Evolutionary conservation across 2,329 filamentous ascomycete species (phyloP).

Genomic region (Lachnellula arida): DNA sequence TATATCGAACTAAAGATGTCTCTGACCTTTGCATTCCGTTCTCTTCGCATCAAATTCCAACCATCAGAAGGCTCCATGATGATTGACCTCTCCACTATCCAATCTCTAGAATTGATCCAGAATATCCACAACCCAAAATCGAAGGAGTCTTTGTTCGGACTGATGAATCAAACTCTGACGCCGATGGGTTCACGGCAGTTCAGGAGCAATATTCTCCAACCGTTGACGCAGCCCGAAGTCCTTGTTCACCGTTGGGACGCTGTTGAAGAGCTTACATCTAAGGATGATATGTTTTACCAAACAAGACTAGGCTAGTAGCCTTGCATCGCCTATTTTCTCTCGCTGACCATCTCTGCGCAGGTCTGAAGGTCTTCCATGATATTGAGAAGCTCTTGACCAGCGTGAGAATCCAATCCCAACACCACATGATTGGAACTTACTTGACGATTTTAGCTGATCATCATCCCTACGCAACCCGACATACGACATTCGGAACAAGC

Average conservation of each 20-base stretch:
- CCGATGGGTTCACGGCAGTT: slow-evolving; percentile 85
- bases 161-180: slow-evolving; percentile 80
- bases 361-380: slow-evolving; percentile 71
- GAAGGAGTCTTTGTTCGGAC: slow-evolving; percentile 74
- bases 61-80: slow-evolving; percentile 92
- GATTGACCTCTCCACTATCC: slow-evolving; percentile 85
- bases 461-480: slow-evolving; percentile 62
- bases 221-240: slow-evolving; percentile 65
- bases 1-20: slow-evolving; percentile 70
- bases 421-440: neutral
- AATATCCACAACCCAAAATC: slow-evolving; percentile 76
- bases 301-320: slow-evolving; percentile 58
- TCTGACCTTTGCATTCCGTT: slow-evolving; percentile 69
- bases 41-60: slow-evolving; percentile 80
- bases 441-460: slow-evolving; percentile 57
- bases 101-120: slow-evolving; percentile 83
- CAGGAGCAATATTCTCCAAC: slow-evolving; percentile 82
- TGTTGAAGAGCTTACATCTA: slow-evolving; percentile 73
- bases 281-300: slow-evolving; percentile 79
- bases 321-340: neutral
- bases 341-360: slow-evolving; percentile 35
- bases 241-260: slow-evolving; percentile 74
- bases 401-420: slow-evolving; percentile 41
- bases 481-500: slow-evolving; percentile 71
- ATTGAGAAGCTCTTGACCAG: slow-evolving; percentile 74